A percentile compares a stretch with the other conserved stretches of the same genome.
phyloP scores from a whole-genome alignment of 805 yeast species.

The Debaryomyces castellii region DNA sequence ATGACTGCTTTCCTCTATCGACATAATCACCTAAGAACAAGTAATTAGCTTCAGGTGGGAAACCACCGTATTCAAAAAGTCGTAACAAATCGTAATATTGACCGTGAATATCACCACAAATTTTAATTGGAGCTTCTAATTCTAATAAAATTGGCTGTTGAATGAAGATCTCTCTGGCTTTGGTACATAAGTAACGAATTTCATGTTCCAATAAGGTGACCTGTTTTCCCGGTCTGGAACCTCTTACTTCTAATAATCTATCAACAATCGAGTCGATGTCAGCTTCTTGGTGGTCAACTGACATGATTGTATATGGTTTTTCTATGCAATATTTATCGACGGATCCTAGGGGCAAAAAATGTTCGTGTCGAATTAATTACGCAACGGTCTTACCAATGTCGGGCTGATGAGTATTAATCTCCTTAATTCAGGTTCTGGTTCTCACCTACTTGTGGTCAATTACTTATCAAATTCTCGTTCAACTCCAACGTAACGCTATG shows the following conservation, averaged over 20 bases:
- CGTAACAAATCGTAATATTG: constrained; percentile 95
- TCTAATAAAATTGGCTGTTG: constrained; percentile 96
- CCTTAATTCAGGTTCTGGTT: background rate
- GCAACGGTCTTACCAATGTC: background rate
- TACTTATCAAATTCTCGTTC: background rate
- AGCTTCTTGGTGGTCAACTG: constrained; percentile 59
- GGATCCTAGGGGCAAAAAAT: background rate
- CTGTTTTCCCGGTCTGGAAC: constrained; percentile 97
- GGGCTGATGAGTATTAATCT: background rate
- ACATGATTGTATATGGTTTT: constrained; percentile 11
- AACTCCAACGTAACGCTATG: background rate
- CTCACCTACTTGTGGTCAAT: background rate
- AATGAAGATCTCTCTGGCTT: constrained; percentile 96
- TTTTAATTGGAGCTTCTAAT: constrained; percentile 95
- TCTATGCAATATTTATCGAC: constrained; percentile 2
- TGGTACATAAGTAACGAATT: constrained; percentile 92
- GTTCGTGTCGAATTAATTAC: constrained; percentile 1
- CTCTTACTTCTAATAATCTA: constrained; percentile 94
- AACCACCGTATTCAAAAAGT: constrained; percentile 96
- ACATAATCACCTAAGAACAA: constrained; percentile 95
- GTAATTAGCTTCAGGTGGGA: constrained; percentile 98
- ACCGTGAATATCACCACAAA: constrained; percentile 98
- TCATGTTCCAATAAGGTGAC: constrained; percentile 92
- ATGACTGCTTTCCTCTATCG: constrained; percentile 96
- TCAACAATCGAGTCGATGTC: constrained; percentile 97